A percentile compares a stretch with the other conserved stretches of the same genome.
Evolutionary conservation across 2,329 filamentous ascomycete species (phyloP).

Genomic region (Diaporthe citrichinensis): DNA sequence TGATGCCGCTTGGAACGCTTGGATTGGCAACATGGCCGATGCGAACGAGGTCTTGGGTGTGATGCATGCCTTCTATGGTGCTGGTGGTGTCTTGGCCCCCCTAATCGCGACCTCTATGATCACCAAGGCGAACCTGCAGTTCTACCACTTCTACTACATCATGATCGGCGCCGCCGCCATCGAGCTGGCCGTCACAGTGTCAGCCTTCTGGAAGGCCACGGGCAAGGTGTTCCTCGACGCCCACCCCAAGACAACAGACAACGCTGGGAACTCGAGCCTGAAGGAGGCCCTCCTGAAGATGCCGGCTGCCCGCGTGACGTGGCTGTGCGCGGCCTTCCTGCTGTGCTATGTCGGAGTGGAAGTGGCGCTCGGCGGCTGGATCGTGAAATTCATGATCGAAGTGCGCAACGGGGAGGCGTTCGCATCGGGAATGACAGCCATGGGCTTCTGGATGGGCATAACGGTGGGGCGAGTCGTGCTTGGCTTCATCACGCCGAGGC

Average conservation of each 20-base stretch:
- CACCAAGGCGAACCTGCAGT: conserved; percentile 70
- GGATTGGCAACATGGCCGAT: conserved; percentile 75
- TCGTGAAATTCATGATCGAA: conserved; percentile 86
- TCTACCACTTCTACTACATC: conserved; percentile 83
- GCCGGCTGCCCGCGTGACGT: conserved; percentile 69
- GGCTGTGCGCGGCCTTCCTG: conserved; percentile 80
- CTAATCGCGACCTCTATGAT: conserved; percentile 80
- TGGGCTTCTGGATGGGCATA: conserved; percentile 86
- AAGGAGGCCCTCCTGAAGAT: conserved; percentile 57
- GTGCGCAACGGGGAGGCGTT: conserved; percentile 78
- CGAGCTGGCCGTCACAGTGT: conserved; percentile 64
- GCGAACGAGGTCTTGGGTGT: conserved; percentile 79
- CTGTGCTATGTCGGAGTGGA: conserved; percentile 84
- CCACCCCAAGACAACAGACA: conserved; percentile 46
- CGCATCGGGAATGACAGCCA: conserved; percentile 80
- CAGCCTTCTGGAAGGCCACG: conserved; percentile 72
- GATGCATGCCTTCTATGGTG: conserved; percentile 77
- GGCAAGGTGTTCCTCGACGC: conserved; percentile 66
- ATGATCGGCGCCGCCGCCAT: conserved; percentile 72
- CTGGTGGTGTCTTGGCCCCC: conserved; percentile 78
- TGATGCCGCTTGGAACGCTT: conserved; percentile 66
- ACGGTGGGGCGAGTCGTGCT: conserved; percentile 79
- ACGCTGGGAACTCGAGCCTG: conserved; percentile 48
- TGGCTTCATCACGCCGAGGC: conserved; percentile 79
- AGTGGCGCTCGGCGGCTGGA: conserved; percentile 84